Evolutionary conservation across 148 eudicot species (phyloP), one percentile per base, ranked within the genome.

Genomic region (Gaultheria prostrata): DNA sequence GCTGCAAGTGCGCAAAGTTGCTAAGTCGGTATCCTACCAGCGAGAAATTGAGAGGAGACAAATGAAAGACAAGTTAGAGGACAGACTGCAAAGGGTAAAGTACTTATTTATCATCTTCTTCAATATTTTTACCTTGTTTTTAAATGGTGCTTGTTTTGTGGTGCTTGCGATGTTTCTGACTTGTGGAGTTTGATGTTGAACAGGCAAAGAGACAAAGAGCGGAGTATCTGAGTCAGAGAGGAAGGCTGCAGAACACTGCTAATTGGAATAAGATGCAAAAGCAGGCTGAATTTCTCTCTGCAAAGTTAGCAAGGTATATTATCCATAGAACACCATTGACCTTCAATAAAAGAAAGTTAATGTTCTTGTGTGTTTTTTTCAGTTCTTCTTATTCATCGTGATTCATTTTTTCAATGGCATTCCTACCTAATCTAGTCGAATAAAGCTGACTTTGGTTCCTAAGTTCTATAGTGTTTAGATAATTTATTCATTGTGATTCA

Each of bases 201-300:
- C 54, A 97, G 99, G 99, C 99, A n/a, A 93, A 89, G 93, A 95
- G 95, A 82, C 95, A 92, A 79, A 93, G 99, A 85, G 97, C 91
- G 45, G 96, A 93, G 85, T 86, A 92, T 83, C 80, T 97, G 76
- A 92, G 88, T 89, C 95, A 92, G 84, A 91, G 90, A 88, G 90
- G 90, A 81, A 84, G 89, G 85, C 78, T 54, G 24, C 89, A 82
- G 70, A 81, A 78, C 69, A 87, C 88, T 74, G 77, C 87, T 80
- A 84, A 86, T 83, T 87, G 86, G 87, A 86, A 84, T 39, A 80
- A 79, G 84, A 90, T 82, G 80, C 83, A 84, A 70, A 89, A 90
- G 79, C 90, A 93, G 81, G 93, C 92, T 84, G 92, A 87, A 50
- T 78, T 82, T 77, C 95, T 97, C 72, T 89, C 98, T 26, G 89